phyloP scores from a whole-genome alignment of 371 early-diverging fungal genomes.

The Circinella minor region DNA sequence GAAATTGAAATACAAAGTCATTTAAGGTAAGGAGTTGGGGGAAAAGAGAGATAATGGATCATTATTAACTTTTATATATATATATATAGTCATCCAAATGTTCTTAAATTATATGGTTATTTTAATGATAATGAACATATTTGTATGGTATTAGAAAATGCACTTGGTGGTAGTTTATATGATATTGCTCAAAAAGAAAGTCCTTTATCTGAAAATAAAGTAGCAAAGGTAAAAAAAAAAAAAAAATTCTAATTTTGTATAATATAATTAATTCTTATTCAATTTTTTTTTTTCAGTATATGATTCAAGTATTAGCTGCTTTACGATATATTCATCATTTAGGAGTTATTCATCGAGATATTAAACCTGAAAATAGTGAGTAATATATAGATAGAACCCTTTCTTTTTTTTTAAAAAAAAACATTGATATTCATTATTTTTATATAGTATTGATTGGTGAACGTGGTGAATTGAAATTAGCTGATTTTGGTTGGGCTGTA shows the following conservation, averaged over 20 bases:
- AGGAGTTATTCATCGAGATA: slow-evolving; percentile 74
- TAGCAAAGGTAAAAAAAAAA: slow-evolving; percentile 68
- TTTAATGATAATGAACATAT: slow-evolving; percentile 95
- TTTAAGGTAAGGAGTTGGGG: slow-evolving; percentile 59
- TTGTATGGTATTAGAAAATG: slow-evolving; percentile 97
- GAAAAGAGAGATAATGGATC: too few relatives aligned
- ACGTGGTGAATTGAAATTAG: slow-evolving; percentile 90
- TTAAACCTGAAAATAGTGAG: slow-evolving; percentile 82
- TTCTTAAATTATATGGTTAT: slow-evolving; percentile 95
- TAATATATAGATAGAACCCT: neutral
- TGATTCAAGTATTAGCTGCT: slow-evolving; percentile 88
- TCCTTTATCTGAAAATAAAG: slow-evolving; percentile 77
- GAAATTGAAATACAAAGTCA: slow-evolving; percentile 99
- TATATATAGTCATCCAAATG: slow-evolving; percentile 84
- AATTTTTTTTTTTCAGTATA: slow-evolving; percentile 63
- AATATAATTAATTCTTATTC: neutral
- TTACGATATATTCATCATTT: slow-evolving; percentile 65
- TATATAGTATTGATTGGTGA: slow-evolving; percentile 63
- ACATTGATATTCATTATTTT: too few relatives aligned
- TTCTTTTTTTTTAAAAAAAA: too few relatives aligned
- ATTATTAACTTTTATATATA: too few relatives aligned
- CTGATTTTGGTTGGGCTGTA: slow-evolving; percentile 99
- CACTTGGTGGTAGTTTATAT: slow-evolving; percentile 94
- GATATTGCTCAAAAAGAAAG: slow-evolving; percentile 70
- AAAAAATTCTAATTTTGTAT: neutral